Conservation (phyloP, 192 early-diverging fungal species). For the Chytriomyces confervae region DNA sequence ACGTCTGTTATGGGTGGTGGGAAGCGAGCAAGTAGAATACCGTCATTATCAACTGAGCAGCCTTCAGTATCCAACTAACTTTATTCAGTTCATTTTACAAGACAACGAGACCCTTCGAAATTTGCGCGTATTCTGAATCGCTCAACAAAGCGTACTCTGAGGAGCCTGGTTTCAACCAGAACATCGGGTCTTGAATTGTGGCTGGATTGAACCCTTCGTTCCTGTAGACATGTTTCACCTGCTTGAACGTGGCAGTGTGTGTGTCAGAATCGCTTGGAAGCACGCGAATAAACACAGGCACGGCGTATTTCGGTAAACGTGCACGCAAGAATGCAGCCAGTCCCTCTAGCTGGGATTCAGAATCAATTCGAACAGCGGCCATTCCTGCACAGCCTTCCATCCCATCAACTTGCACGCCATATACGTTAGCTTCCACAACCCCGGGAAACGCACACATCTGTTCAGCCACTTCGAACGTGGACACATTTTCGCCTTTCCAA, state of each 20-base stretch:
- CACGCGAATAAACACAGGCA: slow-evolving; percentile 69
- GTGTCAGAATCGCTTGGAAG: slow-evolving; percentile 33
- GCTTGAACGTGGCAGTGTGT: slow-evolving; percentile 39
- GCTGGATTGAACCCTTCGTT: no score
- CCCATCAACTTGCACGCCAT: slow-evolving; percentile 63
- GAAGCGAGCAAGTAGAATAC: no score
- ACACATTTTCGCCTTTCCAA: slow-evolving; percentile 62
- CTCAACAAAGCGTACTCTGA: no score
- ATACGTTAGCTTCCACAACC: slow-evolving; percentile 65
- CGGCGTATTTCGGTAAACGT: slow-evolving; percentile 65
- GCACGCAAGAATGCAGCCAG: slow-evolving; percentile 43
- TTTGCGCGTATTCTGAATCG: no score
- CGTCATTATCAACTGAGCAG: no score
- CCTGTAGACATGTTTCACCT: no score
- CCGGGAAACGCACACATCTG: slow-evolving; percentile 55
- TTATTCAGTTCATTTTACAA: no score
- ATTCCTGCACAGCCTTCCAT: slow-evolving; percentile 72
- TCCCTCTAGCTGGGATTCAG: slow-evolving; percentile 41
- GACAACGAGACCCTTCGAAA: no score
- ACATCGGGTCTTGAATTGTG: no score
- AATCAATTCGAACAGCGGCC: slow-evolving; percentile 61
- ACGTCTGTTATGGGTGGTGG: no score
- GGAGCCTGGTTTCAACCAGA: no score
- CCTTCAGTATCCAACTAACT: no score
- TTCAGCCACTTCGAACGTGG: slow-evolving; percentile 66